phyloP scores from a whole-genome alignment of 768 basidiomycete species.

The Heimioporus sp. region DNA sequence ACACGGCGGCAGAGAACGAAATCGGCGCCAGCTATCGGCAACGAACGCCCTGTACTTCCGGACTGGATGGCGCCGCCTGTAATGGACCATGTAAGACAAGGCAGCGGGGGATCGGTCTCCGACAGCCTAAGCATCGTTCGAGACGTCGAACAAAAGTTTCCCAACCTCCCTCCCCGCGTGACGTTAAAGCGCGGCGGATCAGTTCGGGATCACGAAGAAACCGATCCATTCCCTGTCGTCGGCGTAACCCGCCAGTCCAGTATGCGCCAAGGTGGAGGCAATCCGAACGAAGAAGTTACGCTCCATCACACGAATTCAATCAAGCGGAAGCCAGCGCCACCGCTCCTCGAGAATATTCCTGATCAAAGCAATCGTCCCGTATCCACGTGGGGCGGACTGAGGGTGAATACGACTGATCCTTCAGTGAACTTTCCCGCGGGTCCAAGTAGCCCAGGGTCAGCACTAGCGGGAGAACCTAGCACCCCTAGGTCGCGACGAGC shows the following conservation, averaged over 20 bases:
- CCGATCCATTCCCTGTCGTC: slow-evolving; percentile 22
- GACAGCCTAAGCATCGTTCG: slow-evolving; percentile 47
- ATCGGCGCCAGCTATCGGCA: slow-evolving; percentile 7
- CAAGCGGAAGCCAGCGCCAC: slow-evolving; percentile 31
- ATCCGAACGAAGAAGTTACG: slow-evolving; percentile 11
- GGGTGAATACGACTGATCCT: neutral
- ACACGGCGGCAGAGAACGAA: slow-evolving; percentile 9
- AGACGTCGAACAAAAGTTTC: slow-evolving; percentile 54
- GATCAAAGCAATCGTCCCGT: neutral
- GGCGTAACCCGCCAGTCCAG: slow-evolving; percentile 25
- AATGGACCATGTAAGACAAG: slow-evolving; percentile 7
- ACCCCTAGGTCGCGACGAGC: slow-evolving; percentile 12
- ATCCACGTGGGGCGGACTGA: slow-evolving; percentile 27
- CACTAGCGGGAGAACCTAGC: neutral
- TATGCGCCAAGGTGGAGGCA: slow-evolving; percentile 1
- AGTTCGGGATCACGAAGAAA: slow-evolving; percentile 21
- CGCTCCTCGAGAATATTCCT: slow-evolving; percentile 19
- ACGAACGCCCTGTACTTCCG: neutral
- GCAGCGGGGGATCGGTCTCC: slow-evolving; percentile 32
- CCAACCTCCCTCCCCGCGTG: slow-evolving; percentile 42
- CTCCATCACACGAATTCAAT: slow-evolving; percentile 15
- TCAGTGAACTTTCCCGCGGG: slow-evolving; percentile 1
- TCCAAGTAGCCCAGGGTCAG: slow-evolving; percentile 3
- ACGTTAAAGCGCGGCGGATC: slow-evolving; percentile 27
- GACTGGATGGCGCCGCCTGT: slow-evolving; percentile 16